Evolutionary conservation across 1,284 basidiomycete species (phyloP), one percentile per base, ranked within the genome.

Genomic region (Irpex sp.): DNA sequence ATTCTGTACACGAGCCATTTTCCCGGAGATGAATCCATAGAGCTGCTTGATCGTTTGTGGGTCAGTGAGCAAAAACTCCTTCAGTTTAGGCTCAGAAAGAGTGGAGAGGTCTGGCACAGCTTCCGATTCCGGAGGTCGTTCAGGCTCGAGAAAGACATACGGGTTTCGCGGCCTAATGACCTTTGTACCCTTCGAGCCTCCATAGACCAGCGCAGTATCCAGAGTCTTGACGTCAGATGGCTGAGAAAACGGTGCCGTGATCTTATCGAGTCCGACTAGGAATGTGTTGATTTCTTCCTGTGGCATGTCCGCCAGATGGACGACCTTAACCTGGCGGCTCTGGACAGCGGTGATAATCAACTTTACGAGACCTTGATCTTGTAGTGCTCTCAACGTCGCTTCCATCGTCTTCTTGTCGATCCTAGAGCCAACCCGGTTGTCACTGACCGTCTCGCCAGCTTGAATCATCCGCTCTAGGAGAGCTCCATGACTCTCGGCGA

Each of bases 351-450:
- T 88, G 65, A 82, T 86, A 37, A 92, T 73, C 65, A 85, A 79
- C 72, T 86, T 92, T 64, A 94, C 76, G 64, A 84, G 82, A 6
- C 86, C 86, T 38, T 81, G 82, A 48, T 73, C 76, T 73, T 91
- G 88, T 67, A 94, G 75, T 21, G 76, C 83, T 61, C 81, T 81
- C 55, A 92, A 76, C 0, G 89, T 85, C 2, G 81, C 73, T 26
- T 79, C 79, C 17, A 87, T 78, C 0, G 92, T 94, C 9, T 89
- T 83, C 72, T 88, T 89, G 73, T 95, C 93, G 21, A 89, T 82
- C 60, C 81, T 81, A 34, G 86, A 83, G 8, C 88, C 87, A n/a
- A 78, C 75, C 6, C 54, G 54, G 31, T 86, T 85, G 7, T 84
- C 83, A 68, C 91, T 92, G 0, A 87, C 85, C 0, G 85, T 76